These are phyloP conservation scores for Williopsis jadinii DNA, from an alignment of 1,139 yeast genomes.

Conservation along the genomic window DNA sequence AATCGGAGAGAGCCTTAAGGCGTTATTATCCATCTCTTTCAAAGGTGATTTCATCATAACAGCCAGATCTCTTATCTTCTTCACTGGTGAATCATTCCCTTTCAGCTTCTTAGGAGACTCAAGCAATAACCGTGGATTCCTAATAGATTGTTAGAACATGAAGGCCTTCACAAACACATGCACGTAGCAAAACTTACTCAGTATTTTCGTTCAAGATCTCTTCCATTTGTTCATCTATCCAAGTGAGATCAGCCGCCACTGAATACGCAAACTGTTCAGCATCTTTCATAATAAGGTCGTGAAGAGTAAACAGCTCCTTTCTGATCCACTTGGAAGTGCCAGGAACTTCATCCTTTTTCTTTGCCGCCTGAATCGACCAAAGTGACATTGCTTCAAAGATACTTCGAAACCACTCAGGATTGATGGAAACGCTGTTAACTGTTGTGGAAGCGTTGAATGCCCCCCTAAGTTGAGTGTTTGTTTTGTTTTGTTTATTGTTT, in stretches of 20 bases:
- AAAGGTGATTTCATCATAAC: constrained; percentile 13
- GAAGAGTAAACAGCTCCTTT: constrained; percentile 29
- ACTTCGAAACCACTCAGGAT: no score
- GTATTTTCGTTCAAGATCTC: constrained; percentile 20
- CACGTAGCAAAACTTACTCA: constrained; percentile 17
- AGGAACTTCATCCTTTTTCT: constrained; percentile 24
- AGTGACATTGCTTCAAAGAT: constrained; percentile 15
- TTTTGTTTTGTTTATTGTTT: no score
- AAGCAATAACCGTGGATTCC: constrained; percentile 22
- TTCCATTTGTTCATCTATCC: constrained; percentile 32
- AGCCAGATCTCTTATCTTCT: constrained; percentile 17
- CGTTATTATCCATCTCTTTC: constrained; percentile 16
- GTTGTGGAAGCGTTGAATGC: no score
- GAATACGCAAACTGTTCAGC: constrained; percentile 33
- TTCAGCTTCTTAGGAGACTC: constrained; percentile 28
- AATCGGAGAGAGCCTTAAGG: constrained; percentile 14
- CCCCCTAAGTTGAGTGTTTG: no score
- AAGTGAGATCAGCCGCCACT: constrained; percentile 31
- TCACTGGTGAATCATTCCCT: constrained; percentile 27
- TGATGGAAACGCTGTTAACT: no score
- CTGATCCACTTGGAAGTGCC: constrained; percentile 42
- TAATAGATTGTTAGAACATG: constrained; percentile 13
- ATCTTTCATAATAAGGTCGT: constrained; percentile 26
- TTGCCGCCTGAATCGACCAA: constrained; percentile 23
- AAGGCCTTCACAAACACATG: not conserved